Evolutionary conservation across 1,284 basidiomycete species (phyloP), one percentile per base, ranked within the genome.

Genomic region (Trichosporon sp.): DNA sequence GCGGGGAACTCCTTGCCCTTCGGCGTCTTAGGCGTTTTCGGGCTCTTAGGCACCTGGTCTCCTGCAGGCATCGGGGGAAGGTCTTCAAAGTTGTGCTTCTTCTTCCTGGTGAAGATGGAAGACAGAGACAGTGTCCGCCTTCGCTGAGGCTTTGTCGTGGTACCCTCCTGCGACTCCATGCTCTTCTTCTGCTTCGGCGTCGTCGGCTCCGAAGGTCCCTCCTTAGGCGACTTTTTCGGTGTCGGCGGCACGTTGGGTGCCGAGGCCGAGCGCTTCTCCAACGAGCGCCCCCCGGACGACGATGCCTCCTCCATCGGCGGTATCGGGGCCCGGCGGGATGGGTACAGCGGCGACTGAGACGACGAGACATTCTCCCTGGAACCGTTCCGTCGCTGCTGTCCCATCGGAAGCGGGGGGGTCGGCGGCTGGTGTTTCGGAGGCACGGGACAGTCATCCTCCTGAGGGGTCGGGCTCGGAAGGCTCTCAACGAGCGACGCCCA

Each of bases 61-160:
- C 35, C 11, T 12, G 63, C 35, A 42, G 62, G 32, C 25, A 65
- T 34, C 8, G 68, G 65, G 0, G 69, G 68, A 8, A 65, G 25
- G 25, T 68, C 66, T 15, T 66, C 68, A 21, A 31, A 44, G 34
- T 56, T 44, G n/a, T 18, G 29, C 60, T 65, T 66, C 44, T 44
- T 70, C 65, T 72, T 70, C 18, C 63, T 53, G 31, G 67, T 47
- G 53, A 72, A 72, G 4, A 72, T 32, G 2, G 71, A 64, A 0
- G 71, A 70, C 2, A 72, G 65, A 1, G 69, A 70, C 3, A 70
- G 31, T 0, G 71, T 53, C 2, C 71, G 69, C 3, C 71, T 63
- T 32, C 67, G 71, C 13, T 32, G 23, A 32, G 58, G 23, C 47
- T 64, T 65, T 12, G 31, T 44, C 3, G 51, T 25, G 5, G 29